Percentiles rank a stretch among this genome's conserved stretches.
These are phyloP conservation scores for Russula vinacea DNA, from an alignment of 768 basidiomycete genomes.

Conservation along the genomic window DNA sequence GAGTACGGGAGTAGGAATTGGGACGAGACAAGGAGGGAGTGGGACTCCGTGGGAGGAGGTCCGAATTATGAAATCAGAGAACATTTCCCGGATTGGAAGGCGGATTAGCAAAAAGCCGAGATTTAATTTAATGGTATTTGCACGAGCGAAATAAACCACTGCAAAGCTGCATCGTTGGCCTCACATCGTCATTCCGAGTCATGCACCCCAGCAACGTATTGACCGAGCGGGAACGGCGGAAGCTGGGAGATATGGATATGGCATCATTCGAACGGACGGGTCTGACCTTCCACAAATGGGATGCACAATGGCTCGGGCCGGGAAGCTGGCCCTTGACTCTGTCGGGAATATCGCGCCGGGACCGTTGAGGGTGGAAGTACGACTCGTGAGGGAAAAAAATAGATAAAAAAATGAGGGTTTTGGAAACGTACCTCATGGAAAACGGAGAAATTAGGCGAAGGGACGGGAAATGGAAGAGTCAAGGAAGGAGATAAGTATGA, in stretches of 20 bases:
- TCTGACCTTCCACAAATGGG: slow-evolving; percentile 5
- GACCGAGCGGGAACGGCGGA: slow-evolving; percentile 4
- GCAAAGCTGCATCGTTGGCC: too few relatives aligned
- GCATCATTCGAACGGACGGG: slow-evolving; percentile 3
- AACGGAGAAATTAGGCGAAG: slow-evolving; percentile 19
- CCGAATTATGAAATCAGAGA: slow-evolving; percentile 16
- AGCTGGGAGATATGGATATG: neutral
- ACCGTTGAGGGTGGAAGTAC: neutral
- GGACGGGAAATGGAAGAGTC: slow-evolving; percentile 26
- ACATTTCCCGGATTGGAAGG: slow-evolving; percentile 17
- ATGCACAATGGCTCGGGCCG: slow-evolving; percentile 5
- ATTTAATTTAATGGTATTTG: neutral
- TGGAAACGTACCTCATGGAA: slow-evolving; percentile 10
- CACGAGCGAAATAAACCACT: too few relatives aligned
- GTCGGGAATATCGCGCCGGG: slow-evolving; percentile 10
- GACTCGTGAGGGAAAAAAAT: slow-evolving; percentile 25
- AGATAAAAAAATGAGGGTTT: slow-evolving; percentile 3
- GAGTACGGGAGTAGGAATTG: slow-evolving; percentile 3
- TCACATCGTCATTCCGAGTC: neutral
- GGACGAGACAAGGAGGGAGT: neutral
- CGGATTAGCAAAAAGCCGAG: slow-evolving; percentile 23
- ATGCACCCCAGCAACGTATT: neutral
- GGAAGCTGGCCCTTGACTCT: slow-evolving; percentile 15
- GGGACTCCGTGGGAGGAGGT: too few relatives aligned
- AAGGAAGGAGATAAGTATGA: slow-evolving; percentile 21